Percentiles rank a stretch among this genome's conserved stretches.
phyloP scores from a whole-genome alignment of 2,329 filamentous ascomycete species.

The Fusarium humuli region DNA sequence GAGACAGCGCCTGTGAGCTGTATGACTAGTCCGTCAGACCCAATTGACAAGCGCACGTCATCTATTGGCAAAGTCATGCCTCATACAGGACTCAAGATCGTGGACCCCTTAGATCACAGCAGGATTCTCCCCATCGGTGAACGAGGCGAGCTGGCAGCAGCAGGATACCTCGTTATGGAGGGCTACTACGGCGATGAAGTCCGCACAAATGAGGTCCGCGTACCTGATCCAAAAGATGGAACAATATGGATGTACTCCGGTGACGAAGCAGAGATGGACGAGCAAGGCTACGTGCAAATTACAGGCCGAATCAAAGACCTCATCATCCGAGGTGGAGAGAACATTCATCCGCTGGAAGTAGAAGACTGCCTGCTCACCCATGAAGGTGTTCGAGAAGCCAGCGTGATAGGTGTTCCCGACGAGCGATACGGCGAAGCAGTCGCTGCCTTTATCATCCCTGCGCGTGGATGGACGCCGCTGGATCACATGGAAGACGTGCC shows the following conservation, averaged over 20 bases:
- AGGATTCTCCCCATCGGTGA: constrained; percentile 71
- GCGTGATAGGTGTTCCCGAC: constrained; percentile 86
- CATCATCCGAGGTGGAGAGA: constrained; percentile 95
- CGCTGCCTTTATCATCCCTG: constrained; percentile 80
- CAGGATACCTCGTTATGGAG: constrained; percentile 90
- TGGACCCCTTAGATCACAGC: constrained; percentile 72
- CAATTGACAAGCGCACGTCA: constrained; percentile 76
- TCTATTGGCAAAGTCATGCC: constrained; percentile 86
- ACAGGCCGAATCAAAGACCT: constrained; percentile 94
- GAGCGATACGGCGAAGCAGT: constrained; percentile 87
- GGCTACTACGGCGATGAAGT: constrained; percentile 85
- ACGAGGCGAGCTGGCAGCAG: constrained; percentile 83
- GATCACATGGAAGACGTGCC: constrained; percentile 43
- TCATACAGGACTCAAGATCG: constrained; percentile 82
- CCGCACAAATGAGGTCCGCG: constrained; percentile 75
- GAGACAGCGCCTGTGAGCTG: constrained; percentile 83
- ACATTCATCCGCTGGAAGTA: constrained; percentile 93
- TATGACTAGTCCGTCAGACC: constrained; percentile 86
- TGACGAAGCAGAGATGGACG: constrained; percentile 89
- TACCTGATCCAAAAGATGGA: constrained; percentile 58
- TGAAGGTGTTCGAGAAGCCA: constrained; percentile 76
- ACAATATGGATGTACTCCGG: constrained; percentile 91
- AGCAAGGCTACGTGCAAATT: constrained; percentile 85
- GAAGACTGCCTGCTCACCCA: constrained; percentile 88
- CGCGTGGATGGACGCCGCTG: constrained; percentile 45